phyloP scores from a whole-genome alignment of 2,329 filamentous ascomycete species.

The Mariannaea sp. region DNA sequence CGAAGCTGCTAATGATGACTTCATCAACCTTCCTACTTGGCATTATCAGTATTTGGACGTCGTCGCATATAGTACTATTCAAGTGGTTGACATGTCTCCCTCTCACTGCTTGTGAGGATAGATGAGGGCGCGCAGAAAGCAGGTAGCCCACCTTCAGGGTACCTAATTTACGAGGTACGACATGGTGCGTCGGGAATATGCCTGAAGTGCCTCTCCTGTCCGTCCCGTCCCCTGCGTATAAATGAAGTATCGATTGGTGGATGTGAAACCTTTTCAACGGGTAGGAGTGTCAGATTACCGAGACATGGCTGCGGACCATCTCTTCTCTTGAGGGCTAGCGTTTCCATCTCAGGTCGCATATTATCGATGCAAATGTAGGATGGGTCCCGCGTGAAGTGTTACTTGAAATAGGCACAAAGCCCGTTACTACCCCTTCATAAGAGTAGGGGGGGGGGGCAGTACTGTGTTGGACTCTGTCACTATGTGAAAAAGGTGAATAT shows the following conservation, averaged over 20 bases:
- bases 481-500: too few species aligned
- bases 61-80: too few species aligned
- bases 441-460: too few species aligned
- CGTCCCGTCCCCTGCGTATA: neutral
- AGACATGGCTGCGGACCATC: neutral
- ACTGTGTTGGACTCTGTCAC: too few species aligned
- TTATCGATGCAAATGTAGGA: too few species aligned
- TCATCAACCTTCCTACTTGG: neutral
- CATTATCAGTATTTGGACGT: neutral
- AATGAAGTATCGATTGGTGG: neutral
- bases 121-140: constrained; percentile 11
- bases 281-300: constrained; percentile 1
- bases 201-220: neutral
- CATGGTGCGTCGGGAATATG: constrained; percentile 5
- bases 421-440: too few species aligned
- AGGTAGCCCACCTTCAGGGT: too few species aligned
- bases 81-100: too few species aligned
- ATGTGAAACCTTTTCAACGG: constrained; percentile 22
- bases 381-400: too few species aligned
- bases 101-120: constrained; percentile 3
- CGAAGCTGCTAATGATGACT: neutral
- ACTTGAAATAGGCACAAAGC: too few species aligned
- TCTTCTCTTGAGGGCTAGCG: neutral
- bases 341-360: neutral
- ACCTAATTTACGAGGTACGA: too few species aligned